A percentile compares a stretch with the other conserved stretches of the same genome.
Conservation (phyloP, 805 yeast genomes). For the Metschnikowia baotianmanensis region DNA sequence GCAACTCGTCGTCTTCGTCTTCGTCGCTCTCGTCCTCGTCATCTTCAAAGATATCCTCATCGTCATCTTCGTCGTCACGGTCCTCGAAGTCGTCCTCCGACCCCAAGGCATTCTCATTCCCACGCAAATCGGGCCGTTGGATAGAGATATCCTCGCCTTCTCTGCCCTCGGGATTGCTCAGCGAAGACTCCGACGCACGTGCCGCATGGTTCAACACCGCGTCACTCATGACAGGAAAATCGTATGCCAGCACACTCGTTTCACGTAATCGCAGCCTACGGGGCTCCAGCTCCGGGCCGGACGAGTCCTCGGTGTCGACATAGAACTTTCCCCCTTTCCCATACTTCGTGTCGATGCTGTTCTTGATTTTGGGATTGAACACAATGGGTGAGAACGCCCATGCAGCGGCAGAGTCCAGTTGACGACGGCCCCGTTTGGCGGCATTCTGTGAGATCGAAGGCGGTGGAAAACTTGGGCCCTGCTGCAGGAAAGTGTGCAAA, state of each 20-base stretch:
- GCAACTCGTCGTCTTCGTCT: constrained; percentile 15
- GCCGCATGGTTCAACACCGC: not conserved
- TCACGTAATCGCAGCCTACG: constrained; percentile 11
- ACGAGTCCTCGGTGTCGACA: constrained; percentile 41
- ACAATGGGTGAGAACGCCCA: constrained; percentile 81
- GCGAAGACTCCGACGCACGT: constrained; percentile 1
- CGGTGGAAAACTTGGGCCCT: not conserved
- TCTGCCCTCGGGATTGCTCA: not conserved
- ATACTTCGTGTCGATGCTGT: constrained; percentile 80
- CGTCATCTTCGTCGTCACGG: constrained; percentile 8
- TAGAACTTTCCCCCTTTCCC: constrained; percentile 88
- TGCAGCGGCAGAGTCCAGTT: constrained; percentile 9
- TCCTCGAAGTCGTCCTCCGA: too few relatives aligned
- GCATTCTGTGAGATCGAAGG: not conserved
- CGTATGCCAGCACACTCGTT: constrained; percentile 14
- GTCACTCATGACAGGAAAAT: not conserved
- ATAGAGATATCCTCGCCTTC: not conserved
- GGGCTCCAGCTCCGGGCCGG: constrained; percentile 14
- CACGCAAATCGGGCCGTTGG: too few relatives aligned
- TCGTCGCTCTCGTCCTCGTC: constrained; percentile 18
- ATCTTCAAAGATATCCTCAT: constrained; percentile 14
- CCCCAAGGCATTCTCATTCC: too few relatives aligned
- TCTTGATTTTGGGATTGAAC: constrained; percentile 76
- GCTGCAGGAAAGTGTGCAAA: not conserved
- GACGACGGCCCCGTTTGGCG: not conserved